Base-by-base conservation (phyloP, 1,284 basidiomycete genomes). In the Gymnopus androsaceus region DNA sequence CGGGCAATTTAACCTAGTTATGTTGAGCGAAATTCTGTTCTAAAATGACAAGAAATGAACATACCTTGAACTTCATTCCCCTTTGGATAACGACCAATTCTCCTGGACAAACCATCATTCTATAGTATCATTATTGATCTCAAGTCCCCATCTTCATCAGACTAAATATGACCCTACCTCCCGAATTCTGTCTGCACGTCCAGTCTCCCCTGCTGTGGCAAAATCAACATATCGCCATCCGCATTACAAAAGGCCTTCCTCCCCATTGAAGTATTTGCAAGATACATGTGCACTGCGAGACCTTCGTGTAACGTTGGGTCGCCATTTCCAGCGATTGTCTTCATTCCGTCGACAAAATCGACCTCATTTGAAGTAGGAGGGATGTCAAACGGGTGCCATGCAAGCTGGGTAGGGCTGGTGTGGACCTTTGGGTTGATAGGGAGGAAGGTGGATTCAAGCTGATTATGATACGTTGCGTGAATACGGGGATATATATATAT, bases 161-260 rank as follows among this genome's bases (percentile, higher is more conserved):
- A 42, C 4, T 33, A 40, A 51, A 27, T 19, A 12, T 27, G 3
- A 42, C 67, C 80, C 62, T 60, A 84, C 80, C 77, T 80, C 55
- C 87, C 87, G 58, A 86, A 80, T 69, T 90, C 87, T 4, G 87
- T 88, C 67, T 84, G 83, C 51, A 90, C 79, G 65, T 87, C 82
- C 59, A 89, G 67, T 25, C 84, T 75, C 9, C 85, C 86, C 63
- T 81, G 77, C 66, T 86, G 81, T 4, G 86, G 87, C 6, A 88
- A 72, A 61, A 90, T 82, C 61, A 88, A 69, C 71, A 88, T 79
- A 68, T 88, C 85, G 3, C 87, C 87, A 62, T 88, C 86, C 44
- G 77, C 82, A 64, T 87, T 86, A 65, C 81, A 80, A 67, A 88
- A 85, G 9, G 85, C 84, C 61, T 75, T 78, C 51, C 80, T 82